Conservation (phyloP, 1,139 yeast species). For the Yamadazyma pseudoaaseri region DNA sequence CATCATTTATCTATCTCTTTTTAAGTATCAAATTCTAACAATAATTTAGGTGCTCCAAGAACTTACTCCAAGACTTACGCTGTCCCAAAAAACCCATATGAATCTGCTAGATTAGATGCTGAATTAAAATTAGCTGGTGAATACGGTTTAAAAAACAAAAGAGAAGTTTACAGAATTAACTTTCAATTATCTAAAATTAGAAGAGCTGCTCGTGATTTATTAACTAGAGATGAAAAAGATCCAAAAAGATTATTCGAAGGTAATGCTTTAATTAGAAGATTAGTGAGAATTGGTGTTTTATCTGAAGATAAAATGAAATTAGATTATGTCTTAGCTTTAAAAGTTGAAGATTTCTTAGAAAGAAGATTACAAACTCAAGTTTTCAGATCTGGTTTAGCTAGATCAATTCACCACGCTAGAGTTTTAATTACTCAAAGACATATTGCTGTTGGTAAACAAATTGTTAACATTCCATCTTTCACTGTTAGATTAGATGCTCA, state of each 20-base stretch:
- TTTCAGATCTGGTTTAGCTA: constrained; percentile 99
- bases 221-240: constrained; percentile 99
- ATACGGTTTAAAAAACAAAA: constrained; percentile 99
- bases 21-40: constrained; percentile 12
- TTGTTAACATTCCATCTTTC: constrained; percentile 98
- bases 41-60: constrained; percentile 83
- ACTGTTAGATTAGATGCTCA: constrained; percentile 99
- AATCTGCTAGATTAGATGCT: constrained; percentile 98
- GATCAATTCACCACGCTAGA: constrained; percentile 99
- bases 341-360: constrained; percentile 99
- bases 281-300: constrained; percentile 98
- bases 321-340: constrained; percentile 98
- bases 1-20: constrained; percentile 1
- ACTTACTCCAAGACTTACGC: constrained; percentile 99
- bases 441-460: constrained; percentile 99
- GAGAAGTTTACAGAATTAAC: constrained; percentile 98
- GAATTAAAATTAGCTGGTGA: constrained; percentile 99
- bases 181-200: constrained; percentile 99
- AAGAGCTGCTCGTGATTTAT: constrained; percentile 99
- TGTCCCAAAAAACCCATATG: constrained; percentile 99
- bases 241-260: constrained; percentile 99
- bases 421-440: constrained; percentile 98
- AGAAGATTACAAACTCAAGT: constrained; percentile 99
- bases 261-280: constrained; percentile 98
- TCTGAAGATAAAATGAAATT: constrained; percentile 99